Conservation (phyloP, 202 grass and related monocot genomes). For the Panicum virgatum region DNA sequence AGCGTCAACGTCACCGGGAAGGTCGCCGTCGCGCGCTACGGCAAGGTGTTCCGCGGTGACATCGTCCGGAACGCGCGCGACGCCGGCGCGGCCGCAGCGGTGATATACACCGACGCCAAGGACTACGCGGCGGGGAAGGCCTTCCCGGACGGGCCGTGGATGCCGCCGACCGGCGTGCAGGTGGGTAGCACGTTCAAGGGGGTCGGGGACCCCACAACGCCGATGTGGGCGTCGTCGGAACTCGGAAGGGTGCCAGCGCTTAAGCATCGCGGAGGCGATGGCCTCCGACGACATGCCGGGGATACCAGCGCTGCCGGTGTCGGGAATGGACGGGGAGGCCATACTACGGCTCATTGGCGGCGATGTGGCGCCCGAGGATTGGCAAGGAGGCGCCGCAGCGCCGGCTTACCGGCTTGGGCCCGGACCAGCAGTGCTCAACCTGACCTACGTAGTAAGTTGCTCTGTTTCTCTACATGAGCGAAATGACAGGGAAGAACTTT, state of each 20-base stretch:
- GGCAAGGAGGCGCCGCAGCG: constrained; percentile 61
- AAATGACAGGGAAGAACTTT: neutral
- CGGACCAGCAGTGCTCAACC: constrained; percentile 68
- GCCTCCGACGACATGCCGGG: constrained; percentile 57
- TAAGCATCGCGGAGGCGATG: constrained; percentile 57
- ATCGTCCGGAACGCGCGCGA: constrained; percentile 66
- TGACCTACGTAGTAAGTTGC: constrained; percentile 60
- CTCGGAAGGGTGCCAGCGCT: constrained; percentile 77
- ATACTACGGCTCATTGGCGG: constrained; percentile 63
- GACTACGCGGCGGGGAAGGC: constrained; percentile 56
- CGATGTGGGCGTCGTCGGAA: constrained; percentile 67
- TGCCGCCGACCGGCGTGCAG: constrained; percentile 83
- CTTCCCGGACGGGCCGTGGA: constrained; percentile 74
- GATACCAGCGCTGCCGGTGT: constrained; percentile 81
- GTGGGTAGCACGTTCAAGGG: constrained; percentile 63
- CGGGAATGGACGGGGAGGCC: constrained; percentile 65
- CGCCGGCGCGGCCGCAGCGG: constrained; percentile 63
- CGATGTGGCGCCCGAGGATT: constrained; percentile 63
- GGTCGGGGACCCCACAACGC: constrained; percentile 75
- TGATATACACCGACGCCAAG: constrained; percentile 77
- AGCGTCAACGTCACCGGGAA: constrained; percentile 71
- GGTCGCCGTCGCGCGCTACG: constrained; percentile 71
- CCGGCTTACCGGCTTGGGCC: constrained; percentile 67
- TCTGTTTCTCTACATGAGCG: neutral
- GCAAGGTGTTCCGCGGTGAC: constrained; percentile 77